Conservation (phyloP, 1,284 basidiomycete genomes). For the Trichosporon faecale region DNA sequence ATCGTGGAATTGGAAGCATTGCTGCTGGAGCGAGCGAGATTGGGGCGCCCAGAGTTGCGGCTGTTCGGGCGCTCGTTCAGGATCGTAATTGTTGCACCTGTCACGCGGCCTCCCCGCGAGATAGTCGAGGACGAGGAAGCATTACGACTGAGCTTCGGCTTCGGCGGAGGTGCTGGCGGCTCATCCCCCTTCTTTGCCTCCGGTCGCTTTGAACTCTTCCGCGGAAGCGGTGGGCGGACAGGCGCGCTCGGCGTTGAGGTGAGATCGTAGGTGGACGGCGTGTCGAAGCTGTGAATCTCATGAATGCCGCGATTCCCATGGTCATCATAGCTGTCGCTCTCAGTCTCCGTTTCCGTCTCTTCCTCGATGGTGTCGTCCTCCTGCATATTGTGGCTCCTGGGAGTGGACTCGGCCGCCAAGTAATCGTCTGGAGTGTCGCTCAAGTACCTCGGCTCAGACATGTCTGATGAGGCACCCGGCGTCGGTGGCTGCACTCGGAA, state of each 20-base stretch:
- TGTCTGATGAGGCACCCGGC: slow-evolving; percentile 5
- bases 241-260: background rate
- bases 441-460: background rate
- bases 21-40: background rate
- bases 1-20: background rate
- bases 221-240: background rate
- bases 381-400: background rate
- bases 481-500: slow-evolving; percentile 25
- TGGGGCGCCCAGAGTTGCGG: background rate
- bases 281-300: background rate
- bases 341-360: background rate
- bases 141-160: background rate
- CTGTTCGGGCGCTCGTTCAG: background rate
- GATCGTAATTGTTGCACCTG: background rate
- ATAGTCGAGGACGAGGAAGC: background rate
- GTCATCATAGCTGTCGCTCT: background rate
- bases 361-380: background rate
- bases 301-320: background rate
- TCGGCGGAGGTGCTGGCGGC: background rate
- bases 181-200: background rate
- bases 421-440: background rate
- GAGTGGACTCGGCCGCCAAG: background rate
- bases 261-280: background rate
- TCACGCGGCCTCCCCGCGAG: background rate
- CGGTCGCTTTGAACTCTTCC: background rate